Evolutionary conservation across 176 grass and related monocot species (phyloP).

Genomic region (Canna indica): DNA sequence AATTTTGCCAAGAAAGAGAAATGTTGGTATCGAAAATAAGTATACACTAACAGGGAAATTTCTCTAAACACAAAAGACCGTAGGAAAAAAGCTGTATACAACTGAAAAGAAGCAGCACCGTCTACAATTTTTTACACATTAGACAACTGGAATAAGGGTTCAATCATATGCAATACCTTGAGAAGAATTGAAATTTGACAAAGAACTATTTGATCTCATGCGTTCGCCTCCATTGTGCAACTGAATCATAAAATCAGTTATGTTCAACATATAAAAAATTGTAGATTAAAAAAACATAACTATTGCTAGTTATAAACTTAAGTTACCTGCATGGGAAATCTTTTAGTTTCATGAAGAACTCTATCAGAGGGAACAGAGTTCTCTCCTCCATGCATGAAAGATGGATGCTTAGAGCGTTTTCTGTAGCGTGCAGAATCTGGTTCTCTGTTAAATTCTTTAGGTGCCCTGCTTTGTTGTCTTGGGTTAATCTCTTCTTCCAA

Average conservation of each 20-base stretch:
- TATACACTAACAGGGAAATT: background rate
- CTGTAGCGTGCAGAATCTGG: conserved; percentile 27
- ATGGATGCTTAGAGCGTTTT: conserved; percentile 32
- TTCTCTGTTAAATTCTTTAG: conserved; percentile 35
- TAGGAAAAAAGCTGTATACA: background rate
- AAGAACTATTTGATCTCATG: conserved; percentile 32
- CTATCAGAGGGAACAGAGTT: conserved; percentile 46
- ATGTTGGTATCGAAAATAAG: background rate
- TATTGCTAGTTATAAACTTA: background rate
- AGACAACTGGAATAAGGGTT: background rate
- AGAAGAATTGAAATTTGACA: conserved; percentile 40
- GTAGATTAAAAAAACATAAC: background rate
- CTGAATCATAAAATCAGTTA: conserved; percentile 33
- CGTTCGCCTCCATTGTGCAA: conserved; percentile 34
- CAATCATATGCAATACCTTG: conserved; percentile 35
- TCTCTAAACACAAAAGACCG: background rate
- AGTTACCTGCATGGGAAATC: conserved; percentile 54
- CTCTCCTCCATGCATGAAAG: conserved; percentile 28
- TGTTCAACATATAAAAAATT: conserved; percentile 9
- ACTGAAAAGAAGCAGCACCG: background rate
- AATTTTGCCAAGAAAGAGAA: background rate
- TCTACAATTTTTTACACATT: too few relatives aligned
- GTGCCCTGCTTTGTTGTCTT: conserved; percentile 27
- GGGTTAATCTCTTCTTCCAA: conserved; percentile 39
- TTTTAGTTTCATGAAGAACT: conserved; percentile 37